Evolutionary conservation across 2,329 filamentous ascomycete species (phyloP), one percentile per base, ranked within the genome.

Genomic region (Hypomyces perniciosus): DNA sequence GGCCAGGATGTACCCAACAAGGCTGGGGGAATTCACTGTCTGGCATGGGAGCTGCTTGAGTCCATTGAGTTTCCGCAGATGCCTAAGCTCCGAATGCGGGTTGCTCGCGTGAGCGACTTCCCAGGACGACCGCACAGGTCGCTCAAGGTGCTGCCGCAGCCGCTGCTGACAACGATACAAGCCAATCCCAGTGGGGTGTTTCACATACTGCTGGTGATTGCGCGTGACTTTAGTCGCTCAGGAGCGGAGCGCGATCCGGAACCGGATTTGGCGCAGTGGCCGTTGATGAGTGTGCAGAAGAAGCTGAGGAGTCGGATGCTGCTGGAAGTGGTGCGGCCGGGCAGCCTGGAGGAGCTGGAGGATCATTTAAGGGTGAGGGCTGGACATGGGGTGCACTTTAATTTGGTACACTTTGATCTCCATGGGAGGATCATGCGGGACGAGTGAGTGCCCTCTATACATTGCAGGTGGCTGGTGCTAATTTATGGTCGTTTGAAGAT

Each of bases 11-110:
- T 29, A 13, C 34, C 44, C 7, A 40, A 41, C 13, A 39, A 27
- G 6, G 35, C 42, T 26, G 46, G 54, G 35, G 51, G 58, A 29
- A 58, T 64, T 30, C 59, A 63, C 46, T 62, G 60, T 40, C 59
- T 64, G 5, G 62, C 60, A 0, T 63, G 60, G 62, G 62, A 62
- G 45, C 59, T 65, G 28, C 54, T 65, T 20, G 59, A 65, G 46
- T 52, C 56, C 10, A 31, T 59, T 4, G 44, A 52, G 12, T 29
- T 56, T 9, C 46, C 53, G 9, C 49, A 41, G 26, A 46, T 55
- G 34, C 59, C 58, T 20, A 53, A 60, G 5, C 31, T 62, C 43
- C 56, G 52, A 7, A 46, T 63, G 37, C 57, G 57, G n/a, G 55
- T 63, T 8, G 63, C 58, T 2, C 48, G 62, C 8, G 51, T 62